Evolutionary conservation across 2,329 filamentous ascomycete species (phyloP).

Genomic region (Coleophoma crateriformis): DNA sequence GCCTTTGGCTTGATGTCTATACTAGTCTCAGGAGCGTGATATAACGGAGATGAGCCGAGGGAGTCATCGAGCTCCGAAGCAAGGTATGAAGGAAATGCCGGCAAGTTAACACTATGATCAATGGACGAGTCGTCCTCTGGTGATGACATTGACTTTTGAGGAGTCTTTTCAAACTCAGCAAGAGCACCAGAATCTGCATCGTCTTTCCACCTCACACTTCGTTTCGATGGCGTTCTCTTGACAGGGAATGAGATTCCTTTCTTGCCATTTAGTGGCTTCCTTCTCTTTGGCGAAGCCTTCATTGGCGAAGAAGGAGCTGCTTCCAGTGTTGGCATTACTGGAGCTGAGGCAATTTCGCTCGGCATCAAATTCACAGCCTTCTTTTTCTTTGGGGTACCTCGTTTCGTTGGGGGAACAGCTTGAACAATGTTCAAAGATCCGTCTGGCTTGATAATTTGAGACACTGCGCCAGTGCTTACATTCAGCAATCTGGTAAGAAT

Average conservation of each 20-base stretch:
- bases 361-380: conserved; percentile 36
- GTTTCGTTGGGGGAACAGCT: conserved; percentile 62
- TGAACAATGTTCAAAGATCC: conserved; percentile 56
- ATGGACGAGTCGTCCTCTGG: conserved; percentile 47
- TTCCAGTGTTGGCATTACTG: conserved; percentile 32
- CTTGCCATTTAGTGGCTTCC: conserved; percentile 56
- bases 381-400: conserved; percentile 74
- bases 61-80: conserved; percentile 36
- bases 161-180: conserved; percentile 88
- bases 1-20: conserved; percentile 59
- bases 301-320: conserved; percentile 50
- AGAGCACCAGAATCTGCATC: conserved; percentile 82
- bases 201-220: conserved; percentile 86
- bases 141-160: conserved; percentile 59
- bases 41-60: conserved; percentile 44
- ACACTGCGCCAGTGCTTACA: conserved; percentile 66
- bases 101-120: conserved; percentile 36
- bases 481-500: conserved; percentile 76
- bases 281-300: conserved; percentile 75
- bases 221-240: conserved; percentile 64
- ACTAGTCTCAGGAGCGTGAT: conserved; percentile 49
- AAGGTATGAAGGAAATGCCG: conserved; percentile 48
- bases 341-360: conserved; percentile 13
- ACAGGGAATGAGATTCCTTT: conserved; percentile 82
- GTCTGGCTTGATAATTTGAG: conserved; percentile 88